phyloP scores from a whole-genome alignment of 345 rosid genomes.

The Psidium friedrichsthalianum region DNA sequence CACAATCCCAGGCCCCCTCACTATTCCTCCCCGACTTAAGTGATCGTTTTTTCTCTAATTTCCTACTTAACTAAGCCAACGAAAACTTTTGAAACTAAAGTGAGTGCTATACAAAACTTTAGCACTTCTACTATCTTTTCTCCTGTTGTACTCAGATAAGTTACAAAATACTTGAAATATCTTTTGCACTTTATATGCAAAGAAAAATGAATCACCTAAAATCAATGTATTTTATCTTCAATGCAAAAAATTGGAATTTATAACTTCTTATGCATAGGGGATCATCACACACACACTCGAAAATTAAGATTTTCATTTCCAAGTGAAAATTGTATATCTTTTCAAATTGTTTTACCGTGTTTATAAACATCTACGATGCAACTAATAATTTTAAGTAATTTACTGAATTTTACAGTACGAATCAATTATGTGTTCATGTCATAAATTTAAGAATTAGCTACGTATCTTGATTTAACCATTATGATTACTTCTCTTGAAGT shows the following conservation, averaged over 20 bases:
- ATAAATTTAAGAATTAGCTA: neutral
- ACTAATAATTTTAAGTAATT: neutral
- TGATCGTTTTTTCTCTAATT: too few species aligned
- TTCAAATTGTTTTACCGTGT: too few species aligned
- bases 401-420: accelerated
- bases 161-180: neutral
- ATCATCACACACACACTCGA: neutral
- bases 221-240: neutral
- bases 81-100: too few species aligned
- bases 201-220: neutral
- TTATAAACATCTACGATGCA: neutral
- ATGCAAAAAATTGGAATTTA: neutral
- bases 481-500: too few species aligned
- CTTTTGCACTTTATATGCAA: neutral
- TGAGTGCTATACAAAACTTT: too few species aligned
- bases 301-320: neutral
- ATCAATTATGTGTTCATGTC: neutral
- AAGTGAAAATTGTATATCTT: neutral
- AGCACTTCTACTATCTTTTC: too few species aligned
- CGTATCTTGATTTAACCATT: neutral
- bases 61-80: too few species aligned
- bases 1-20: too few species aligned
- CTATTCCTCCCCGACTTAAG: too few species aligned
- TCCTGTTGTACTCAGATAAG: too few species aligned
- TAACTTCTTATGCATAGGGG: neutral